These are phyloP conservation scores for Hyphopichia pseudoburtonii DNA, from an alignment of 1,139 yeast genomes.

Conservation along the genomic window DNA sequence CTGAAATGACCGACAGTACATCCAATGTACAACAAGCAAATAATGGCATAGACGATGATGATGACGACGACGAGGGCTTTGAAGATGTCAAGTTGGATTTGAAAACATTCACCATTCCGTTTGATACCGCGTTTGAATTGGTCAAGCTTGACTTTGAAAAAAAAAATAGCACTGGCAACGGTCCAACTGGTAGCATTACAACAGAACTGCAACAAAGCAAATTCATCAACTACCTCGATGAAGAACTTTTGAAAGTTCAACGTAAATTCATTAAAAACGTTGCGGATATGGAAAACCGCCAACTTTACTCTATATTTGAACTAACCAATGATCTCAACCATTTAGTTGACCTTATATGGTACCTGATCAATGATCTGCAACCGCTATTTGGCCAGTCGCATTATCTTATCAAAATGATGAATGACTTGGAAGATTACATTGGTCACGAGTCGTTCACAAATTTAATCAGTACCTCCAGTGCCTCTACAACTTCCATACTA, in stretches of 20 bases:
- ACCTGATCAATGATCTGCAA: constrained; percentile 34
- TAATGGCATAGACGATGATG: too few species aligned
- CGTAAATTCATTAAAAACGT: constrained; percentile 64
- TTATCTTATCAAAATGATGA: constrained; percentile 60
- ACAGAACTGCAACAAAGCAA: constrained; percentile 54
- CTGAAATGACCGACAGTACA: too few species aligned
- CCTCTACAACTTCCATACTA: constrained; percentile 1
- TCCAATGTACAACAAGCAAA: too few species aligned
- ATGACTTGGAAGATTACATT: constrained; percentile 65
- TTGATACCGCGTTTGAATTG: constrained; percentile 24
- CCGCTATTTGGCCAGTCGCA: constrained; percentile 56
- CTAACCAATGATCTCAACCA: constrained; percentile 47
- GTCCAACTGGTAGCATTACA: background rate
- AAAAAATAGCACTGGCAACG: background rate
- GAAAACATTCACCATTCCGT: constrained; percentile 27
- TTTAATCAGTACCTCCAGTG: constrained; percentile 7
- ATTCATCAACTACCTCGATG: constrained; percentile 62
- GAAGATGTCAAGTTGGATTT: constrained; percentile 13
- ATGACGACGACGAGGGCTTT: constrained; percentile 11
- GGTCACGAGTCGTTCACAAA: constrained; percentile 34
- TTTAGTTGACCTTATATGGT: constrained; percentile 58
- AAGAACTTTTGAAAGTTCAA: constrained; percentile 55
- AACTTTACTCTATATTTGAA: constrained; percentile 23
- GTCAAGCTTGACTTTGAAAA: constrained; percentile 13
- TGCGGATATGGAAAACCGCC: constrained; percentile 25